Evolutionary conservation across 495 filamentous ascomycete species (phyloP).

Genomic region (Xylaria castorea): DNA sequence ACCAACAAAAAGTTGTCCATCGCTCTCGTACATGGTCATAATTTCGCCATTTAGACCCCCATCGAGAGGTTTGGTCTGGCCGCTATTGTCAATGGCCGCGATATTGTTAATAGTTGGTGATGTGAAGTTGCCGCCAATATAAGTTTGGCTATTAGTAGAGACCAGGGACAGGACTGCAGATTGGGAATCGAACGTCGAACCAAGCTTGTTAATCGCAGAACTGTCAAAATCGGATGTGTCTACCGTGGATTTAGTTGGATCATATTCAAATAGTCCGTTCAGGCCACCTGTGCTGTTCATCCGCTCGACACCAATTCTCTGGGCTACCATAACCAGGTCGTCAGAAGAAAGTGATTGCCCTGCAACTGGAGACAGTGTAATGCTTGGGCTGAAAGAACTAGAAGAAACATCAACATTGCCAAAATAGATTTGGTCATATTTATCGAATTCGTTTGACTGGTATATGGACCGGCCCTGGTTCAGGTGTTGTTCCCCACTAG

Average conservation of each 20-base stretch:
- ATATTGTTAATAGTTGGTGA: constrained; percentile 71
- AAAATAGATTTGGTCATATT: constrained; percentile 89
- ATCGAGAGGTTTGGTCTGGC: constrained; percentile 62
- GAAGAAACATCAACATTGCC: constrained; percentile 81
- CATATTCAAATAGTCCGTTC: constrained; percentile 91
- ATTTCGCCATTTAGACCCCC: constrained; percentile 86
- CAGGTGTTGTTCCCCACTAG: constrained; percentile 51
- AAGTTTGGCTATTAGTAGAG: constrained; percentile 65
- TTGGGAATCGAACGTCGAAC: constrained; percentile 65
- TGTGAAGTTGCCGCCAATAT: constrained; percentile 86
- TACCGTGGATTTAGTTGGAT: constrained; percentile 66
- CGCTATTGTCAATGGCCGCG: constrained; percentile 71
- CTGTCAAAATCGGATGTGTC: constrained; percentile 68
- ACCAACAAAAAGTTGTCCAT: constrained; percentile 76
- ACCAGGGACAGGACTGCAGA: constrained; percentile 72
- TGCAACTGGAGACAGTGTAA: constrained; percentile 75
- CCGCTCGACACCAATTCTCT: constrained; percentile 79
- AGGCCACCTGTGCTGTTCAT: constrained; percentile 73
- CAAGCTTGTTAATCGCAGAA: constrained; percentile 77
- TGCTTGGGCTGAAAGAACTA: constrained; percentile 75
- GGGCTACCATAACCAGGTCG: constrained; percentile 81
- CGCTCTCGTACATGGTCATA: constrained; percentile 67
- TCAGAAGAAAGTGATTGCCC: constrained; percentile 49
- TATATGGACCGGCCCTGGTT: constrained; percentile 63
- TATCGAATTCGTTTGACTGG: constrained; percentile 93